Conservation (phyloP, 2,329 filamentous ascomycete genomes). For the Trichoderma hamatum region DNA sequence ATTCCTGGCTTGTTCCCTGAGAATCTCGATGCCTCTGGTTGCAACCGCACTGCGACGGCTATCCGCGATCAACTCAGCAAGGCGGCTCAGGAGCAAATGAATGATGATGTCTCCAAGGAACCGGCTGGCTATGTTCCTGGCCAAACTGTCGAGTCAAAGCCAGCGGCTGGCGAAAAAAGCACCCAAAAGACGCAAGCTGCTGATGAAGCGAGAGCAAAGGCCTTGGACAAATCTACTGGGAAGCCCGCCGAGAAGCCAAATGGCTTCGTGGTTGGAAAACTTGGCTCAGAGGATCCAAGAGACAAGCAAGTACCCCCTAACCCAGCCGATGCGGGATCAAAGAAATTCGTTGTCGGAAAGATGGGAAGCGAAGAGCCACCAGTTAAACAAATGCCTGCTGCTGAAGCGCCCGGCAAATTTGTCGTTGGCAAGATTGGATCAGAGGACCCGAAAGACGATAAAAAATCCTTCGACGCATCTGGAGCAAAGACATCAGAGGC, state of each 20-base stretch:
- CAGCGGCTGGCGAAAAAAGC: not conserved
- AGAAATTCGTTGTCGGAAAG: slow-evolving; percentile 9
- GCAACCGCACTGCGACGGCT: slow-evolving; percentile 59
- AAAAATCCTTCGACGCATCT: not conserved
- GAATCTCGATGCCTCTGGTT: slow-evolving; percentile 76
- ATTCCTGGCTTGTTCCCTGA: slow-evolving; percentile 83
- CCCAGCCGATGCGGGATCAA: not conserved
- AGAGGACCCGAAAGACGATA: not conserved
- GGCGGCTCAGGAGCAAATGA: slow-evolving; percentile 43
- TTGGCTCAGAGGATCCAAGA: not conserved
- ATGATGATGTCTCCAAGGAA: slow-evolving; percentile 36
- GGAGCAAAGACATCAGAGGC: not conserved
- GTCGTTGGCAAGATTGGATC: slow-evolving; percentile 16
- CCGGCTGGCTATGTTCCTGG: slow-evolving; percentile 35
- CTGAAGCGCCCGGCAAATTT: not conserved
- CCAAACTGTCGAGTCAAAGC: not conserved
- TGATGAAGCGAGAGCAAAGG: slow-evolving; percentile 6
- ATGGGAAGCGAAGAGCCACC: slow-evolving; percentile 6
- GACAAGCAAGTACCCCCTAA: not conserved
- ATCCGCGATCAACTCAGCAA: slow-evolving; percentile 37
- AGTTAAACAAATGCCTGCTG: not conserved
- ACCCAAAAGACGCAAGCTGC: not conserved
- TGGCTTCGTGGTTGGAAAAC: slow-evolving; percentile 5
- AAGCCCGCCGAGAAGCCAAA: not conserved
- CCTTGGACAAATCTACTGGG: not conserved